Base-by-base conservation (phyloP, 1,139 yeast species). In the Magnusiomyces ingens region DNA sequence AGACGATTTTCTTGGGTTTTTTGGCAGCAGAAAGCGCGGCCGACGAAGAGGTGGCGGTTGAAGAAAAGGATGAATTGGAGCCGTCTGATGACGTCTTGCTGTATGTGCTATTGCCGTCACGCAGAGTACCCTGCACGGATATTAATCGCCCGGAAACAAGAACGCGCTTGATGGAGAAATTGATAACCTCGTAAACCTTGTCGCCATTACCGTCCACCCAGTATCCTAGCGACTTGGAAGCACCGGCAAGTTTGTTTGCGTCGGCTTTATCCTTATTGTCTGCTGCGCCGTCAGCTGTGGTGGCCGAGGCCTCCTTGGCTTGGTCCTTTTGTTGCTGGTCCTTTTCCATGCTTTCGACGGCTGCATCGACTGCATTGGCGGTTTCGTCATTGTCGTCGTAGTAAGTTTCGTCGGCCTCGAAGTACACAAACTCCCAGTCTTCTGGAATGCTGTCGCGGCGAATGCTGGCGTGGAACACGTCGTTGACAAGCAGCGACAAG, bases 381-480 rank as follows among this genome's bases (percentile, higher is more conserved):
- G 61, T 63, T 17, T 60, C 67, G 11, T 64, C 63, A 15, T 59
- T 60, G 5, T 52, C 60, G 8, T 57, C 61, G 18, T 46, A 37
- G 13, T 38, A 21, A 11, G 36, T 42, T 52, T 82, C 88, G 60
- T 84, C 89, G 26, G 76, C 81, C 64, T 89, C 94, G 61, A 77
- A 81, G 49, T 94, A 93, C 52, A 85, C 77, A 69, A 91, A 93
- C 38, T 74, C 73, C 99, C 99, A 93, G 52, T 75, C 79, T 44
- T 73, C 71, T 17, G 99, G 99, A 58, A 93, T 89, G 62, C 81
- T 82, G 66, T 79, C 84, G 68, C 87, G 83, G 69, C 87, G 88
- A 60, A 93, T 89, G 52, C 94, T 83, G 37, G 97, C 98, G 71
- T 93, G 94, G 74, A 93, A 93, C 0, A 95, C 88, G 70, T 93